phyloP scores from a whole-genome alignment of 2,329 filamentous ascomycete species.

The Raffaelea arxii region DNA sequence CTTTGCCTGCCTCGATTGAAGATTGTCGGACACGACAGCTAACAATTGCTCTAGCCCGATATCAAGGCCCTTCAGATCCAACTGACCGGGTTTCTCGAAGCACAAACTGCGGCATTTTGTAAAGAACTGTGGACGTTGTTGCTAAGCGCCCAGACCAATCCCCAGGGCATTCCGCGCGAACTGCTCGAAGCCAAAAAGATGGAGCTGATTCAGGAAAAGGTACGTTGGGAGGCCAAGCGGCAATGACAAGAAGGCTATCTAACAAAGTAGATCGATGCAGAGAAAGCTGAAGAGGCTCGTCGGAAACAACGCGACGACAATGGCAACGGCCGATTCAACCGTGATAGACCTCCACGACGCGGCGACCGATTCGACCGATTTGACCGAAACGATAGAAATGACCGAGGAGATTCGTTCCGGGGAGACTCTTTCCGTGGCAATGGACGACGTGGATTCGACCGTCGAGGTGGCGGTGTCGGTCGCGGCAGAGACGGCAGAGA shows the following conservation, averaged over 20 bases:
- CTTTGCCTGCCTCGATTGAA: neutral
- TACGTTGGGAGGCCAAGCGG: too few species aligned
- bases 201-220: conserved; percentile 92
- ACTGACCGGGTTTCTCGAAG: conserved; percentile 88
- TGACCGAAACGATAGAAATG: conserved; percentile 41
- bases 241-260: too few species aligned
- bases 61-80: conserved; percentile 94
- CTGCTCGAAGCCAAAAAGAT: conserved; percentile 92
- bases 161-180: conserved; percentile 88
- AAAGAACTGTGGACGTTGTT: conserved; percentile 90
- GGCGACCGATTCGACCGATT: too few species aligned
- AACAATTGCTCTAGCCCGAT: conserved; percentile 56
- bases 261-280: conserved; percentile 70
- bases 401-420: conserved; percentile 41
- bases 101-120: conserved; percentile 81
- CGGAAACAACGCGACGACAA: conserved; percentile 60
- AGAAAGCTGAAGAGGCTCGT: conserved; percentile 67
- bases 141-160: conserved; percentile 78
- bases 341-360: conserved; percentile 7
- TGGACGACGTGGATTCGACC: conserved; percentile 31
- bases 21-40: too few species aligned
- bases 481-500: conserved; percentile 33
- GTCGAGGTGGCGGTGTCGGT: conserved; percentile 36
- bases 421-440: conserved; percentile 44
- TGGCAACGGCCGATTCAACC: conserved; percentile 39